Evolutionary conservation across 306 rosid species (phyloP), one percentile per base, ranked within the genome.

Genomic region (Malus sieversii): DNA sequence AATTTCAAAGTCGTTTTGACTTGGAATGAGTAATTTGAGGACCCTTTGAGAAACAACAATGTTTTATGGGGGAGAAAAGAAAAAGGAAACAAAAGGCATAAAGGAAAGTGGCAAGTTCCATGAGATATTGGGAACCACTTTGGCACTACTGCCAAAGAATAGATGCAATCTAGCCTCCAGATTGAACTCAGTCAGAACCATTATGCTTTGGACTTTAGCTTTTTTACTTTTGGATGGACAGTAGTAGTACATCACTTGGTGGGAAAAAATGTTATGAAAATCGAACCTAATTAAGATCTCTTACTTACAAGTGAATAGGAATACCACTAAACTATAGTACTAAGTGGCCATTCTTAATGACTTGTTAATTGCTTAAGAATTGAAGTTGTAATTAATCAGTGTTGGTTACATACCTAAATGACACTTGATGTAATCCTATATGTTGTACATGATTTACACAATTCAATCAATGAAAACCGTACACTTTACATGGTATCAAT

Each of bases 31-130:
- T 79, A 60, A 79, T 81, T 83, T 84, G 85, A 80, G 75, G 79
- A 81, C 78, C 72, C 80, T 85, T 73, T 79, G 82, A 88, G 87
- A 85, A 85, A 79, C 81, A 85, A 51, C 77, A 84, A 82, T 77
- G 83, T 32, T 73, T 14, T 48, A 48, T 4, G 53, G 62, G 48
- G 55, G 75, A 23, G 76, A 32, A 5, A 52, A 59, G 38, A 33
- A 22, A 29, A 38, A 30, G 19, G 23, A 53, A 51, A 44, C 58
- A 75, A 61, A 25, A 25, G 29, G 3, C 8, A n/a, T 63, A 67
- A 6, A 77, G 40, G 67, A 11, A 67, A 67, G 44, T 61, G 66
- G 66, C 64, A 70, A 29, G 72, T 67, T 63, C 48, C 44, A 71
- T 45, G 77, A 38, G 64, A 61, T 14, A 64, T 40, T 68, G 16